Percentiles rank a stretch among this genome's conserved stretches.
These are phyloP conservation scores for Beauveria sp. DNA, from an alignment of 2,329 filamentous ascomycete genomes.

Conservation along the genomic window DNA sequence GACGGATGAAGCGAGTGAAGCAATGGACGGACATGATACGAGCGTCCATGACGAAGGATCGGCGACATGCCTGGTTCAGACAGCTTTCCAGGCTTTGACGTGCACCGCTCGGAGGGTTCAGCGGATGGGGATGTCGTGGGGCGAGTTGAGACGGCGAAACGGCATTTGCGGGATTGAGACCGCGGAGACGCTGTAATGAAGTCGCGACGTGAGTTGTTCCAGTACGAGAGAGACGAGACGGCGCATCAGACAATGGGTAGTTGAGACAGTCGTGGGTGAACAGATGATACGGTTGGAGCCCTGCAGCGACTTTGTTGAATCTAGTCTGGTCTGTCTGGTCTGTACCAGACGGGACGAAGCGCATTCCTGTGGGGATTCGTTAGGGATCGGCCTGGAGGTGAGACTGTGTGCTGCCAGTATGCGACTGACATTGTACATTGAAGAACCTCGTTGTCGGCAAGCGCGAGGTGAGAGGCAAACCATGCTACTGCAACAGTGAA, in stretches of 20 bases:
- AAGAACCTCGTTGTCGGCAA: no score
- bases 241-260: background rate
- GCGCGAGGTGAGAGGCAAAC: no score
- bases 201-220: background rate
- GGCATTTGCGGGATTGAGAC: background rate
- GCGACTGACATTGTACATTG: no score
- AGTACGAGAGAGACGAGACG: background rate
- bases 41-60: slow-evolving; percentile 1
- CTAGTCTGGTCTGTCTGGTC: no score
- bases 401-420: no score
- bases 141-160: background rate
- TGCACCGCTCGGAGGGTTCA: background rate
- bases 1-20: background rate
- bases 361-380: no score
- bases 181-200: background rate
- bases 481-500: background rate
- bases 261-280: background rate
- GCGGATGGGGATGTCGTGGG: background rate
- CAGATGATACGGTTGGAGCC: background rate
- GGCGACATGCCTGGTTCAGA: background rate
- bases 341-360: no score
- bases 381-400: no score
- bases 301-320: no score
- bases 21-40: background rate
- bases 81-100: background rate